phyloP scores from a whole-genome alignment of 2,329 filamentous ascomycete genomes.

The Fusarium domesticum region DNA sequence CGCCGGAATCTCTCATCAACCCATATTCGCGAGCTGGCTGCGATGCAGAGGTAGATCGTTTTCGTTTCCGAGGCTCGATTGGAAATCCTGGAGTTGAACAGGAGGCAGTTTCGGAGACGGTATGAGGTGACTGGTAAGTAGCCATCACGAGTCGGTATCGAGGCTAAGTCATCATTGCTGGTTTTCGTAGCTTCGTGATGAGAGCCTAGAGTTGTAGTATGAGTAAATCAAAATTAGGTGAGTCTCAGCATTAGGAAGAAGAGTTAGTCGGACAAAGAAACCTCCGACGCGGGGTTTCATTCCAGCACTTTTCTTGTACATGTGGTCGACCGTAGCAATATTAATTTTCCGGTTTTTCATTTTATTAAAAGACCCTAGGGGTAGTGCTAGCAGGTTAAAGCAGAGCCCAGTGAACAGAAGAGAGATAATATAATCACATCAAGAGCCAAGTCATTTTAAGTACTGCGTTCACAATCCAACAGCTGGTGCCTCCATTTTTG shows the following conservation, averaged over 20 bases:
- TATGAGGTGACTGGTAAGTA: slow-evolving; percentile 29
- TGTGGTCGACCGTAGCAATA: too few relatives aligned
- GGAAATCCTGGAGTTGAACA: slow-evolving; percentile 23
- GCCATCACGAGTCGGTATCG: slow-evolving; percentile 22
- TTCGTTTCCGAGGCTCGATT: slow-evolving; percentile 29
- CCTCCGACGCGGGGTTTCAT: slow-evolving; percentile 26
- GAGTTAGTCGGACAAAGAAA: slow-evolving; percentile 28
- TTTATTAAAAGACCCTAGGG: slow-evolving; percentile 2
- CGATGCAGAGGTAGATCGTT: slow-evolving; percentile 26
- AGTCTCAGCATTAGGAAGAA: background rate
- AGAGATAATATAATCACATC: too few relatives aligned
- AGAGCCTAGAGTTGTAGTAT: background rate
- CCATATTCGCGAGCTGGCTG: slow-evolving; percentile 34
- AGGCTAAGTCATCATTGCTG: slow-evolving; percentile 7
- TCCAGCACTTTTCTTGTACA: too few relatives aligned
- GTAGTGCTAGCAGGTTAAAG: too few relatives aligned
- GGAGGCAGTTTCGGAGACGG: slow-evolving; percentile 28
- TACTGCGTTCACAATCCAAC: too few relatives aligned
- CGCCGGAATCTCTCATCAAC: slow-evolving; percentile 49
- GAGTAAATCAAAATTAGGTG: background rate
- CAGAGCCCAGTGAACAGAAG: too few relatives aligned
- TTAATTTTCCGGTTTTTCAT: background rate
- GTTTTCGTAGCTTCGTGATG: background rate
- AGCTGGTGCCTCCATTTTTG: too few relatives aligned
- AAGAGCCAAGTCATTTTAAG: too few relatives aligned